Percentiles rank a stretch among this genome's conserved stretches.
Evolutionary conservation across 129 eudicot species (phyloP).

Genomic region (Arctium minus): DNA sequence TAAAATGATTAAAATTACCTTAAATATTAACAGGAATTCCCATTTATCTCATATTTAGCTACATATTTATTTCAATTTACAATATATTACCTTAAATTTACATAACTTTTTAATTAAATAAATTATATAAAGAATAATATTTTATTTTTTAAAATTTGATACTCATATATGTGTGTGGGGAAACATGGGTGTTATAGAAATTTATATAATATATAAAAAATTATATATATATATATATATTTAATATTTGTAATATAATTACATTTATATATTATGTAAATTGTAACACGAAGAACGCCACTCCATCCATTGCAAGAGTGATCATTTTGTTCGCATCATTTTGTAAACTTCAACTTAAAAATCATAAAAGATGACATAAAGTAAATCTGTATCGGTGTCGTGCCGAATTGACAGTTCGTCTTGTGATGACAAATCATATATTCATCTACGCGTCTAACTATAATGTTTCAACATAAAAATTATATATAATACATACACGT

Average conservation of each 20-base stretch:
- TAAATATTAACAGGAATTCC: not conserved
- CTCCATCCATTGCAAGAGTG: not conserved
- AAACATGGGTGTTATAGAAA: too few relatives aligned
- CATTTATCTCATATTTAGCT: not conserved
- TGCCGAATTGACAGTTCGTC: not conserved
- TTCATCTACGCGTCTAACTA: not conserved
- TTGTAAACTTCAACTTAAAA: not conserved
- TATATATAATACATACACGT: not conserved
- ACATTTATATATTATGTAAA: too few relatives aligned
- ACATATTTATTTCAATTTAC: not conserved
- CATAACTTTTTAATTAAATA: not conserved
- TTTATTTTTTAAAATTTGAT: too few relatives aligned
- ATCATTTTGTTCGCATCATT: not conserved
- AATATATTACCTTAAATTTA: not conserved
- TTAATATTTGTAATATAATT: too few relatives aligned
- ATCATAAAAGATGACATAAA: not conserved
- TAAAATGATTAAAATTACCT: not conserved
- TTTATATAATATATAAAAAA: too few relatives aligned
- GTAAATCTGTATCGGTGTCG: not conserved
- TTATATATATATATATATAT: too few relatives aligned
- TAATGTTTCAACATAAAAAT: not conserved
- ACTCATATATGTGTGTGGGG: too few relatives aligned
- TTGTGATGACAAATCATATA: not conserved
- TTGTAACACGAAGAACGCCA: not conserved
- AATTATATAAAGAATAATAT: too few relatives aligned